A percentile compares a stretch with the other conserved stretches of the same genome.
Conservation (phyloP, 495 filamentous ascomycete genomes). For the Xylona heveae region DNA sequence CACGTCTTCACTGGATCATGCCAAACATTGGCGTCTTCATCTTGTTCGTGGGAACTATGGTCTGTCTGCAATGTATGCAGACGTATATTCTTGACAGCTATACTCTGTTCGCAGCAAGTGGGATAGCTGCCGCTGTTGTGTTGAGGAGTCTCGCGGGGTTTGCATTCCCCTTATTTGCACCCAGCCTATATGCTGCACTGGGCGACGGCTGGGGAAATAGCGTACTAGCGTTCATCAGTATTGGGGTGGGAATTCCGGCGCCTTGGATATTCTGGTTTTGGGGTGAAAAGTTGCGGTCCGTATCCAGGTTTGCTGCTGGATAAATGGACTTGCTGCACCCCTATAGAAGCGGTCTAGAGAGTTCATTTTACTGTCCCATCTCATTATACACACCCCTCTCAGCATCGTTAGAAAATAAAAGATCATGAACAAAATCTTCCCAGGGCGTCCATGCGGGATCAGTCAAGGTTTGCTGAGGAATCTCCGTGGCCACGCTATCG, state of each 20-base stretch:
- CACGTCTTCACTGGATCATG: constrained; percentile 16
- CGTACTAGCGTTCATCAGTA: constrained; percentile 28
- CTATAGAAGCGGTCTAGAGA: no score
- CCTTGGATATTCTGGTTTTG: constrained; percentile 40
- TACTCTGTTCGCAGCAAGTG: constrained; percentile 36
- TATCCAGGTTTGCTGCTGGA: constrained; percentile 50
- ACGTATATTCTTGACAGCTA: constrained; percentile 19
- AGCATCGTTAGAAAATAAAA: no score
- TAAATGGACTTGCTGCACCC: no score
- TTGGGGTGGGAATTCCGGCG: constrained; percentile 33
- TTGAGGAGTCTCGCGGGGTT: constrained; percentile 52
- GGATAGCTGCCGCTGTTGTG: constrained; percentile 42
- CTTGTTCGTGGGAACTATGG: constrained; percentile 12
- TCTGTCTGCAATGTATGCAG: constrained; percentile 13
- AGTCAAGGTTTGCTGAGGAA: no score
- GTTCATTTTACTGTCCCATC: no score
- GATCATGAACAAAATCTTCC: no score
- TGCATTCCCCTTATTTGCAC: constrained; percentile 57
- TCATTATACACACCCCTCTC: no score
- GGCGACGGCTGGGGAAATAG: constrained; percentile 45
- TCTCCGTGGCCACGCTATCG: no score
- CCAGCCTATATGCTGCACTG: constrained; percentile 31
- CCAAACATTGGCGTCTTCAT: constrained; percentile 15
- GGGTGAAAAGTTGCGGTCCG: constrained; percentile 31
- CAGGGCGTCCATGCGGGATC: no score